These are phyloP conservation scores for Pezicula carpinea DNA, from an alignment of 2,329 filamentous ascomycete genomes.

Conservation along the genomic window DNA sequence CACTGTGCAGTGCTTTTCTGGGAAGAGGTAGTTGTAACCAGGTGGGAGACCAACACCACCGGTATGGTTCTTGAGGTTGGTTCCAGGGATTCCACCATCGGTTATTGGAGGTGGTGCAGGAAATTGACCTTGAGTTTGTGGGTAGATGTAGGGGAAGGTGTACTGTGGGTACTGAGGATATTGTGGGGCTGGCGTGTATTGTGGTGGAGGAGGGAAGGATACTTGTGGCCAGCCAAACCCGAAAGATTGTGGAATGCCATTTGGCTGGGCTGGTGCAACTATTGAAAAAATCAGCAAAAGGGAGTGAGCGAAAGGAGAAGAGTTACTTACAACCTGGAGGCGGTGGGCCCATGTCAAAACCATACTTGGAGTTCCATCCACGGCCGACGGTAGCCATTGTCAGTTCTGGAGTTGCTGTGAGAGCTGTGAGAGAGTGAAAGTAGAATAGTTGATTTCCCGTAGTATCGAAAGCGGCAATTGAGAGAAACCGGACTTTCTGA, in stretches of 20 bases:
- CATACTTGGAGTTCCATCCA: constrained; percentile 23
- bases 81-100: constrained; percentile 38
- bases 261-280: constrained; percentile 2
- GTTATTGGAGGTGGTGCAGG: constrained; percentile 1
- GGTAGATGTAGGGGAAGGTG: neutral
- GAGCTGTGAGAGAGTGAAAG: constrained; percentile 11
- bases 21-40: constrained; percentile 61
- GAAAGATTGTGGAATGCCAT: neutral
- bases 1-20: constrained; percentile 51
- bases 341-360: constrained; percentile 20
- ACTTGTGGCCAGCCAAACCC: neutral
- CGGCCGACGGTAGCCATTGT: constrained; percentile 7
- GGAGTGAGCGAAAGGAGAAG: no score
- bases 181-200: constrained; percentile 3
- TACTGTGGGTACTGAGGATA: no score
- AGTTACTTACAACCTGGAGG: constrained; percentile 12
- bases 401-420: neutral
- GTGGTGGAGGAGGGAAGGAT: neutral
- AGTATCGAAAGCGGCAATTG: constrained; percentile 14
- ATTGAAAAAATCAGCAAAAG: neutral
- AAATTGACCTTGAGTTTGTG: neutral
- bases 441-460: constrained; percentile 10
- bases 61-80: constrained; percentile 51
- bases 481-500: constrained; percentile 11
- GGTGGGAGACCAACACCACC: constrained; percentile 55